phyloP scores from a whole-genome alignment of 2,329 filamentous ascomycete species.

The Nannizzia gypsea region DNA sequence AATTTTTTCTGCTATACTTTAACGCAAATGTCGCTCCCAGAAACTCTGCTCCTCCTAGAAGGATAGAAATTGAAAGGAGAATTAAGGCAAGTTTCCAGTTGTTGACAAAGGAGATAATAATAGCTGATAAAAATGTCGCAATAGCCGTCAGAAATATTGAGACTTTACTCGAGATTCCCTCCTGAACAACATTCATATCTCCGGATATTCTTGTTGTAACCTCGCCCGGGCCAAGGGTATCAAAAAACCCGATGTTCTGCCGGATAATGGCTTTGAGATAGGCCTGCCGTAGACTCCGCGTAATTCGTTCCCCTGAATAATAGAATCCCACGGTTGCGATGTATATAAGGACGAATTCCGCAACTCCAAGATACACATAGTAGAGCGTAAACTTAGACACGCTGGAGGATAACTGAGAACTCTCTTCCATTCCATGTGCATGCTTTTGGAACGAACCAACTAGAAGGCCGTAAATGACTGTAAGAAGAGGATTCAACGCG shows the following conservation, averaged over 20 bases:
- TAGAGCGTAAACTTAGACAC: conserved; percentile 17
- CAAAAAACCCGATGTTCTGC: conserved; percentile 43
- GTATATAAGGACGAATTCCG: conserved; percentile 48
- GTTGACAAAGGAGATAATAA: conserved; percentile 40
- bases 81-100: conserved; percentile 36
- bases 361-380: conserved; percentile 48
- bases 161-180: conserved; percentile 40
- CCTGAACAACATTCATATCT: conserved; percentile 38
- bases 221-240: conserved; percentile 35
- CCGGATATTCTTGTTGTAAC: conserved; percentile 37
- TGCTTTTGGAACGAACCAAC: not conserved
- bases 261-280: conserved; percentile 46
- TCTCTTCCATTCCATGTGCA: conserved; percentile 19
- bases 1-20: conserved; percentile 36
- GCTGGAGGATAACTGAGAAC: not conserved
- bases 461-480: not conserved
- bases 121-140: conserved; percentile 39
- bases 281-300: conserved; percentile 44
- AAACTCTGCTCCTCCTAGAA: conserved; percentile 36
- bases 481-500: conserved; percentile 8
- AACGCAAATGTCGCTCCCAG: conserved; percentile 35
- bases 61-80: conserved; percentile 36
- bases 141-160: conserved; percentile 35
- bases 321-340: conserved; percentile 49
- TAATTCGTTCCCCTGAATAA: conserved; percentile 46